Evolutionary conservation across 305 asterid species (phyloP).

Genomic region (Solanum chacoense): DNA sequence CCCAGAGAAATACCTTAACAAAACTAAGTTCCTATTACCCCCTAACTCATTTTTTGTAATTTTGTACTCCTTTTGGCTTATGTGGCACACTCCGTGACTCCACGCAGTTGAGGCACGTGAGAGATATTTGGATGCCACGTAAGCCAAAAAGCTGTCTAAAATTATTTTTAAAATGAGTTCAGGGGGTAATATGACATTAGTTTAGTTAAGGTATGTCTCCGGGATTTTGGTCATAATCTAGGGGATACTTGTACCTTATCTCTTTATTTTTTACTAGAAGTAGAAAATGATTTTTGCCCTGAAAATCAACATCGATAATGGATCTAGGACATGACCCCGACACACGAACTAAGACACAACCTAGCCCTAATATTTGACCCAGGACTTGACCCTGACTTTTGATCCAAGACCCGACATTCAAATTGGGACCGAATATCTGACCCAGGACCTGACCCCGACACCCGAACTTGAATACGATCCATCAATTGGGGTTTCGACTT

Average conservation of each 20-base stretch:
- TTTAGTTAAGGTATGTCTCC: not conserved
- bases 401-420: not conserved
- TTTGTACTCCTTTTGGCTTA: not conserved
- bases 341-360: not conserved
- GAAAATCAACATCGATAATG: not conserved
- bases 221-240: too few species aligned
- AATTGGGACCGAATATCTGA: not conserved
- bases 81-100: not conserved
- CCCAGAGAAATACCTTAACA: not conserved
- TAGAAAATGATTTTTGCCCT: not conserved
- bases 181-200: not conserved
- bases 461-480: not conserved
- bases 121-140: not conserved
- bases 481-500: too few species aligned
- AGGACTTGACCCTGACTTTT: not conserved
- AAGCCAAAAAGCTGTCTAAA: not conserved
- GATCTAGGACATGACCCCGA: not conserved
- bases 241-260: not conserved
- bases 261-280: not conserved
- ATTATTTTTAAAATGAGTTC: too few species aligned
- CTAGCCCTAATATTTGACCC: too few species aligned
- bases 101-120: not conserved
- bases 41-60: not conserved
- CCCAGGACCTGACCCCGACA: not conserved
- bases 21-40: not conserved